Percentiles rank a stretch among this genome's conserved stretches.
Conservation (phyloP, 306 rosid genomes). For the Cicer yamashitae region DNA sequence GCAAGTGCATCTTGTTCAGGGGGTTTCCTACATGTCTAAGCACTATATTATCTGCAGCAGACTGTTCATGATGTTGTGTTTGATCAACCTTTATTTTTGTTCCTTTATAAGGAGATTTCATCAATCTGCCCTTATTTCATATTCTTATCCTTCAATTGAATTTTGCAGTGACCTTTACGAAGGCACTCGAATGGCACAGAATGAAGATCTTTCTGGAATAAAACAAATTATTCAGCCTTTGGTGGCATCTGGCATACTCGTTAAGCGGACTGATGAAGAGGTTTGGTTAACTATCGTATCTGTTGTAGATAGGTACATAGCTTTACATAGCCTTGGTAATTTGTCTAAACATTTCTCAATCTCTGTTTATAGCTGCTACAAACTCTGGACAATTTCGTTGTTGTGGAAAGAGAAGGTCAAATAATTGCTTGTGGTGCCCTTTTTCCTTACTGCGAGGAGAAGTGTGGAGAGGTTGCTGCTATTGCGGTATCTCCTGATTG, state of each 20-base stretch:
- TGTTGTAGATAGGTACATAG: slow-evolving; percentile 6
- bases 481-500: slow-evolving; percentile 95
- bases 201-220: slow-evolving; percentile 70
- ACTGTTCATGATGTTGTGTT: slow-evolving; percentile 35
- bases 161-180: slow-evolving; percentile 85
- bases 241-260: slow-evolving; percentile 78
- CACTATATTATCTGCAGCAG: slow-evolving; percentile 14
- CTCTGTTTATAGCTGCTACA: slow-evolving; percentile 61
- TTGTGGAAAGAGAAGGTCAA: slow-evolving; percentile 97
- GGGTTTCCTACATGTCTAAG: slow-evolving; percentile 3
- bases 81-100: background rate
- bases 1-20: background rate
- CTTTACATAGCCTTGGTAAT: slow-evolving; percentile 4
- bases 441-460: slow-evolving; percentile 77
- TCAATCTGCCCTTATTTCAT: slow-evolving; percentile 25
- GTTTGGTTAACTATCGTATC: slow-evolving; percentile 48
- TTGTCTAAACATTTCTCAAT: slow-evolving; percentile 33
- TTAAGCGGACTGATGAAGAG: slow-evolving; percentile 83
- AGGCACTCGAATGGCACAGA: slow-evolving; percentile 90
- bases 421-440: slow-evolving; percentile 95
- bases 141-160: slow-evolving; percentile 39
- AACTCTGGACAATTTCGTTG: slow-evolving; percentile 65
- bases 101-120: background rate
- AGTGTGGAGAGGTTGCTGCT: slow-evolving; percentile 93
- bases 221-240: slow-evolving; percentile 77